Evolutionary conservation across 148 eudicot genomes (phyloP).

Genomic region (Rhododendron simsii): DNA sequence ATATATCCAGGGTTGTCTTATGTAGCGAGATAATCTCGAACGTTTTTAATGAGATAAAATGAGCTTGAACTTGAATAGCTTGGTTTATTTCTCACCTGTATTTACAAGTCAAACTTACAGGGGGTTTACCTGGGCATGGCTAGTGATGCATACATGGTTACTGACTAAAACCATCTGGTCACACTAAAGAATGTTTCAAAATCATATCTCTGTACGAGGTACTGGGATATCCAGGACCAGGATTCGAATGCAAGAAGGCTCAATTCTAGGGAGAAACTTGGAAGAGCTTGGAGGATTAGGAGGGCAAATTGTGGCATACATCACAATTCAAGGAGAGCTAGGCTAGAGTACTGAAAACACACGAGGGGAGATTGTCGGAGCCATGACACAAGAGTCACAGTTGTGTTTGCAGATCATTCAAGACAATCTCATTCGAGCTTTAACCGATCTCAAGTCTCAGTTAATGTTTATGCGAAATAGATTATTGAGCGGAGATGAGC

Average conservation of each 20-base stretch:
- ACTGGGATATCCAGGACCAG: no score
- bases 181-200: no score
- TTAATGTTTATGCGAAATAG: neutral
- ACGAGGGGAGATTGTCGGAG: no score
- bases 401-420: neutral
- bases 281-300: neutral
- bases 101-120: neutral
- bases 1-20: no score
- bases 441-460: neutral
- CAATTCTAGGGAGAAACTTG: neutral
- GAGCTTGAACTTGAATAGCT: neutral
- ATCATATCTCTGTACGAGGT: no score
- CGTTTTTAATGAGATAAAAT: neutral
- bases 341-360: neutral
- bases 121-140: neutral
- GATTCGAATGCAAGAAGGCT: no score
- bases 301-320: neutral
- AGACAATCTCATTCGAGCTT: neutral
- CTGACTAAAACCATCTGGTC: no score
- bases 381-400: neutral
- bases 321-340: no score
- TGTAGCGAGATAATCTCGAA: neutral
- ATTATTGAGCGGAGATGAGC: neutral
- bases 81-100: neutral
- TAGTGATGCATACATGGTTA: neutral